Percentiles rank a stretch among this genome's conserved stretches.
phyloP scores from a whole-genome alignment of 1,139 yeast genomes.

The Scheffersomyces segobiensis region DNA sequence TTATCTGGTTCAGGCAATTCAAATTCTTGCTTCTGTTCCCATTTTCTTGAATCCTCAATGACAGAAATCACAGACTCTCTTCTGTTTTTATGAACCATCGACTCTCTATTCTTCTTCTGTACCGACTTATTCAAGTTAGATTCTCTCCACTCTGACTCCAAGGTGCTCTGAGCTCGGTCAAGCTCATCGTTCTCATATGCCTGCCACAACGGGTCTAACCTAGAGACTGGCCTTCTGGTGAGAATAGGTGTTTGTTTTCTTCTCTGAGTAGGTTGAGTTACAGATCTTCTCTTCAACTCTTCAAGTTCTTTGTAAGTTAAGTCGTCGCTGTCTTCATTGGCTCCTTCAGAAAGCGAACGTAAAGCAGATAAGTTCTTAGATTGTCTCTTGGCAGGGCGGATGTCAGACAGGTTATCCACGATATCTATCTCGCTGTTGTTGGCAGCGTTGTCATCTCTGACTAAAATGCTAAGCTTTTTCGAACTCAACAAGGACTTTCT shows the following conservation, averaged over 20 bases:
- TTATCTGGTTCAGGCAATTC: constrained; percentile 42
- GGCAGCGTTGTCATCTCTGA: constrained; percentile 22
- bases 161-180: constrained; percentile 45
- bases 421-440: constrained; percentile 38
- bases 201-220: constrained; percentile 64
- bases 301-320: constrained; percentile 45
- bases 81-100: constrained; percentile 27
- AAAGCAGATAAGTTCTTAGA: constrained; percentile 24
- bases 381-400: constrained; percentile 43
- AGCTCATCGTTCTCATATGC: constrained; percentile 51
- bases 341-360: constrained; percentile 43
- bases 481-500: constrained; percentile 45
- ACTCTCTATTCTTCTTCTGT: constrained; percentile 34
- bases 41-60: constrained; percentile 18
- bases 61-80: constrained; percentile 20
- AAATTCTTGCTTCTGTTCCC: constrained; percentile 14
- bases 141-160: constrained; percentile 39
- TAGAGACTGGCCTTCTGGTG: constrained; percentile 65
- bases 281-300: constrained; percentile 46
- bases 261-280: constrained; percentile 43
- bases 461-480: constrained; percentile 39
- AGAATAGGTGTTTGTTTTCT: constrained; percentile 45
- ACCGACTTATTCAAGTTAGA: constrained; percentile 11
- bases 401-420: constrained; percentile 18
- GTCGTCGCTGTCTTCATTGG: constrained; percentile 22